Evolutionary conservation across 2,329 filamentous ascomycete species (phyloP), one percentile per base, ranked within the genome.

Genomic region (Pochonia chlamydosporia): DNA sequence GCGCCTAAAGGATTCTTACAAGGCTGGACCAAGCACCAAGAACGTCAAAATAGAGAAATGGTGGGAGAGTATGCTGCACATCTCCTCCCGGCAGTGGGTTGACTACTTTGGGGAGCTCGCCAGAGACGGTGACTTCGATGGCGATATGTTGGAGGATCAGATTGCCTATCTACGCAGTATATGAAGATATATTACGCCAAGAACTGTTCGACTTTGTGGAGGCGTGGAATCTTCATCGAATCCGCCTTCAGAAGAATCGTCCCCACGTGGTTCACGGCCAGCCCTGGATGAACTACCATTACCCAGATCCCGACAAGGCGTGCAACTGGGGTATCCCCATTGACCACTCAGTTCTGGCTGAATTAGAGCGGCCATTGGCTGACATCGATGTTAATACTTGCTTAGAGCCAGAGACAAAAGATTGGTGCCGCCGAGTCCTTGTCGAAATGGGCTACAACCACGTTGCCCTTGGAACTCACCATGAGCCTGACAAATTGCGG

Each of bases 91-190:
- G 7, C 30, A n/a, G 14, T 33, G 30, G 30, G 42, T 49, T 13
- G 47, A 45, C 26, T 46, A 46, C 43, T 49, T 49, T 35, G 26
- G 43, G 3, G 47, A 49, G 28, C 47, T 49, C 16, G 43, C 42
- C 20, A 30, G 37, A 20, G 43, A 49, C 31, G 43, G 42, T n/a
- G 42, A 46, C 18, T 49, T 49, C 23, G 43, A 46, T 21, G 36
- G 43, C 18, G 36, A 46, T 36, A 46, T 46, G 26, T 13, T 46
- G 10, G 37, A 46, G 23, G 47, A 48, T 39, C 31, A 48, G 46
- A 43, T 48, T 40, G 46, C 46, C 23, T n/a, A 37, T 48, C 8
- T 48, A 48, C 40, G 46, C 46, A 14, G 39, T 47, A 28, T 47
- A 40, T 11, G 20, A 43, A 30, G 39, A 42, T 16, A 16, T 43